phyloP scores from a whole-genome alignment of 1,284 basidiomycete species.

The Cutaneotrichosporon sp. region DNA sequence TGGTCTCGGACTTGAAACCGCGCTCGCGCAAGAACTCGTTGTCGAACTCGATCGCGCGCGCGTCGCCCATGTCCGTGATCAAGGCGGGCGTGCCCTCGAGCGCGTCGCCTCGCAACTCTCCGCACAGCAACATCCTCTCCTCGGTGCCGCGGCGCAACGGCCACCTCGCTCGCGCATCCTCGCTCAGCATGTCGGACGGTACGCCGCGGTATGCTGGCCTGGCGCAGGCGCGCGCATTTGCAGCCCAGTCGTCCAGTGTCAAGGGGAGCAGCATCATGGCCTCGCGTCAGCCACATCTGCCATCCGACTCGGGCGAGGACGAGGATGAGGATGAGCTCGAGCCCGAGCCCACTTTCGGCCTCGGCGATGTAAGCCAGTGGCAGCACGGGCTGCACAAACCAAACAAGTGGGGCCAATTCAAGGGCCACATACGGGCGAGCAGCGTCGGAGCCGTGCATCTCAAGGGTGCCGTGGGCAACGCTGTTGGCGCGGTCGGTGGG shows the following conservation, averaged over 20 bases:
- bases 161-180: not conserved
- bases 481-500: not conserved
- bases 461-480: not conserved
- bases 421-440: not conserved
- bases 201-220: constrained; percentile 16
- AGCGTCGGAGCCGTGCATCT: not conserved
- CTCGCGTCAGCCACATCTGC: not conserved
- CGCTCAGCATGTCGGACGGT: constrained; percentile 5
- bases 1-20: constrained; percentile 18
- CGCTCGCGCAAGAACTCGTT: constrained; percentile 6
- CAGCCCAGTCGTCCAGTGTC: constrained; percentile 20
- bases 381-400: not conserved
- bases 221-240: constrained; percentile 20
- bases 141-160: constrained; percentile 2
- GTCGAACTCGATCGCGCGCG: too few species aligned
- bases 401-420: constrained; percentile 25
- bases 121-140: not conserved
- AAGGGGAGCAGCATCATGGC: not conserved
- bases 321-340: constrained; percentile 8
- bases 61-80: not conserved
- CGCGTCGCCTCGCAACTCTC: not conserved
- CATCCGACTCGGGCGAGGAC: not conserved
- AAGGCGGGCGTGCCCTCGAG: not conserved
- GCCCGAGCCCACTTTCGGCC: constrained; percentile 12
- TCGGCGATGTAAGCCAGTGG: not conserved